Evolutionary conservation across 2,329 filamentous ascomycete species (phyloP).

Genomic region (Didymella lethalis): DNA sequence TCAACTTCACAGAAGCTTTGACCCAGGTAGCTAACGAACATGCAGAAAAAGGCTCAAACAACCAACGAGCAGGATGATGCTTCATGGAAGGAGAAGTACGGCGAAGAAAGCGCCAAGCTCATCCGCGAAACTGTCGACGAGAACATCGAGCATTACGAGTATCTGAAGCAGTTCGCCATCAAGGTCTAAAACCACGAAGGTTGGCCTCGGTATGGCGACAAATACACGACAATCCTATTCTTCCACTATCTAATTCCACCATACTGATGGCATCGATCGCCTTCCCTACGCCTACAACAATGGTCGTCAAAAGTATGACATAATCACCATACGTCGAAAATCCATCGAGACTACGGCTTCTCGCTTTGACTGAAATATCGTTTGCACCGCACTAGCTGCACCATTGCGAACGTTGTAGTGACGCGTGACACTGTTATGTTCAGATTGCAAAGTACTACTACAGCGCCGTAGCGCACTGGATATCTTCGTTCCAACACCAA

Average conservation of each 20-base stretch:
- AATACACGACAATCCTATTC: neutral
- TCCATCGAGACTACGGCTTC: neutral
- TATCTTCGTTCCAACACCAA: conserved; percentile 13
- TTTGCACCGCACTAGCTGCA: neutral
- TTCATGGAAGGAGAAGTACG: conserved; percentile 79
- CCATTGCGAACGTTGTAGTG: neutral
- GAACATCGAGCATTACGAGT: conserved; percentile 79
- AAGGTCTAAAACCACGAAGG: conserved; percentile 49
- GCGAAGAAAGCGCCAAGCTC: conserved; percentile 71
- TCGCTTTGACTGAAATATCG: neutral
- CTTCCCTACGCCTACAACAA: neutral
- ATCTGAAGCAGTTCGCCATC: conserved; percentile 79
- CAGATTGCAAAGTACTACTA: conserved; percentile 14
- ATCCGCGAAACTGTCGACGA: conserved; percentile 76
- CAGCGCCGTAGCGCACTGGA: conserved; percentile 21
- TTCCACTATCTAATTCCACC: too few species aligned
- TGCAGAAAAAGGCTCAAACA: conserved; percentile 66
- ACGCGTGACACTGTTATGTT: neutral
- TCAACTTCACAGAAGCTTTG: neutral
- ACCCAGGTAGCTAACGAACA: conserved; percentile 17
- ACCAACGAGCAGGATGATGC: conserved; percentile 71
- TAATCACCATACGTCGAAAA: neutral
- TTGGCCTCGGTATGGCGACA: conserved; percentile 17
- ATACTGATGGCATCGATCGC: neutral
- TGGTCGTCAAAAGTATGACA: neutral